phyloP scores from a whole-genome alignment of 2,329 filamentous ascomycete species.

The Leptographium radiaticola region DNA sequence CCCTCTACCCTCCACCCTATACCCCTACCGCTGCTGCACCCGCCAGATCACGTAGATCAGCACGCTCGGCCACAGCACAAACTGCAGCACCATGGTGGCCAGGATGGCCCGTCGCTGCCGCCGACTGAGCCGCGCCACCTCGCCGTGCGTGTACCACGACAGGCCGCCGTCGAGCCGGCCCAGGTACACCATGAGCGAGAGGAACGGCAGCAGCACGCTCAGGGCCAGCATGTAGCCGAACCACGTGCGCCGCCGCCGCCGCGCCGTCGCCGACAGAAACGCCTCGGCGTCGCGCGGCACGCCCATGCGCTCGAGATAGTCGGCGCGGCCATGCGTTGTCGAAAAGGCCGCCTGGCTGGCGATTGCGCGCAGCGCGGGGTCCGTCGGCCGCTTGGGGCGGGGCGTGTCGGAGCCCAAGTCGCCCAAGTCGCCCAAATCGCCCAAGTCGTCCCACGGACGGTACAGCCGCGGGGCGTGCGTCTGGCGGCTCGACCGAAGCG shows the following conservation, averaged over 20 bases:
- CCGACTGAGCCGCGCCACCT: slow-evolving; percentile 25
- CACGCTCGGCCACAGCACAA: slow-evolving; percentile 12
- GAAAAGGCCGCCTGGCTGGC: not conserved
- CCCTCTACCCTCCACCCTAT: too few species aligned
- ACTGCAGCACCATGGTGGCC: slow-evolving; percentile 17
- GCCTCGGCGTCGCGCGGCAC: slow-evolving; percentile 12
- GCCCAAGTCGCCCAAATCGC: too few species aligned
- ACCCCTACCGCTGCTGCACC: slow-evolving; percentile 1
- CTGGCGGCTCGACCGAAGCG: too few species aligned
- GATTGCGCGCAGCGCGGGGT: slow-evolving; percentile 11
- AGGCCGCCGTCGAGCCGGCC: slow-evolving; percentile 32
- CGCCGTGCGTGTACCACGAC: slow-evolving; percentile 34
- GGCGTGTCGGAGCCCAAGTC: not conserved
- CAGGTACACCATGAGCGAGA: slow-evolving; percentile 29
- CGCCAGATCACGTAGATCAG: slow-evolving; percentile 12
- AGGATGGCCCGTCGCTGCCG: slow-evolving; percentile 23
- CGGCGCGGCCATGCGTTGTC: not conserved
- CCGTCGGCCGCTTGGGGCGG: slow-evolving; percentile 4
- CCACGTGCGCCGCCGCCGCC: slow-evolving; percentile 20
- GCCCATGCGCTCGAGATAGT: slow-evolving; percentile 7
- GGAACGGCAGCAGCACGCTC: slow-evolving; percentile 31
- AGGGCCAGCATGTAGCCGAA: slow-evolving; percentile 26
- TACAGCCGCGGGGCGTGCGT: slow-evolving; percentile 11
- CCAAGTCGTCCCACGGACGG: slow-evolving; percentile 14
- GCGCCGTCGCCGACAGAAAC: slow-evolving; percentile 16